A percentile compares a stretch with the other conserved stretches of the same genome.
Evolutionary conservation across 257 asterid species (phyloP).

Genomic region (Gynochthodes officinalis): DNA sequence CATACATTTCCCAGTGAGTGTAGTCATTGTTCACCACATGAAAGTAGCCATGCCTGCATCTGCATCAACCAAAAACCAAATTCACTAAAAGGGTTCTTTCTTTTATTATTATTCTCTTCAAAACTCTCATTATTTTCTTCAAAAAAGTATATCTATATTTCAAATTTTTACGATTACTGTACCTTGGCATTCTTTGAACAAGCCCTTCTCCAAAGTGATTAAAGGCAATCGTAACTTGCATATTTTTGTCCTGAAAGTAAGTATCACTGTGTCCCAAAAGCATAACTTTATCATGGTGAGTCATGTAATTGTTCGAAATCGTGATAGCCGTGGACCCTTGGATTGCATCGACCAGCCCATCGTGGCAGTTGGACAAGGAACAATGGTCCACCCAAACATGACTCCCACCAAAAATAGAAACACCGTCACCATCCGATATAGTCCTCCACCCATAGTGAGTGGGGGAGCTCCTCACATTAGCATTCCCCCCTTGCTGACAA

Average conservation of each 20-base stretch:
- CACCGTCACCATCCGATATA: slow-evolving; percentile 76
- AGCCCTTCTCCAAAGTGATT: slow-evolving; percentile 90
- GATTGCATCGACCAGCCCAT: slow-evolving; percentile 70
- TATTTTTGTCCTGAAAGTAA: slow-evolving; percentile 48
- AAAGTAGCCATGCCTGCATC: slow-evolving; percentile 83
- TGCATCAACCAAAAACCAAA: slow-evolving; percentile 26
- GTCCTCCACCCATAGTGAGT: slow-evolving; percentile 75
- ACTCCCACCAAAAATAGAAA: slow-evolving; percentile 65
- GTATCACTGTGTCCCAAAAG: slow-evolving; percentile 75
- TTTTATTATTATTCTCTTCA: no score
- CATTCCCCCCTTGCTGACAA: slow-evolving; percentile 75
- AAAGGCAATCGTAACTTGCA: slow-evolving; percentile 77
- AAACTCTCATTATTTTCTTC: no score
- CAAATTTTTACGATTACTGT: no score
- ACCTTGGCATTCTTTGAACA: slow-evolving; percentile 88
- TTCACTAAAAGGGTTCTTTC: no score
- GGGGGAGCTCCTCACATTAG: slow-evolving; percentile 65
- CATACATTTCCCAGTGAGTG: slow-evolving; percentile 93
- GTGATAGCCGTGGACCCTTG: slow-evolving; percentile 72
- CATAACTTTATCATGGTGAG: slow-evolving; percentile 83
- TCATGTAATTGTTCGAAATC: slow-evolving; percentile 60
- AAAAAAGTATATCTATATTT: no score
- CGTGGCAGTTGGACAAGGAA: slow-evolving; percentile 55
- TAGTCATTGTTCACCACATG: slow-evolving; percentile 93
- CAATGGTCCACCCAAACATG: slow-evolving; percentile 89